These are phyloP conservation scores for Suillus brevipes DNA, from an alignment of 768 basidiomycete genomes.

Conservation along the genomic window DNA sequence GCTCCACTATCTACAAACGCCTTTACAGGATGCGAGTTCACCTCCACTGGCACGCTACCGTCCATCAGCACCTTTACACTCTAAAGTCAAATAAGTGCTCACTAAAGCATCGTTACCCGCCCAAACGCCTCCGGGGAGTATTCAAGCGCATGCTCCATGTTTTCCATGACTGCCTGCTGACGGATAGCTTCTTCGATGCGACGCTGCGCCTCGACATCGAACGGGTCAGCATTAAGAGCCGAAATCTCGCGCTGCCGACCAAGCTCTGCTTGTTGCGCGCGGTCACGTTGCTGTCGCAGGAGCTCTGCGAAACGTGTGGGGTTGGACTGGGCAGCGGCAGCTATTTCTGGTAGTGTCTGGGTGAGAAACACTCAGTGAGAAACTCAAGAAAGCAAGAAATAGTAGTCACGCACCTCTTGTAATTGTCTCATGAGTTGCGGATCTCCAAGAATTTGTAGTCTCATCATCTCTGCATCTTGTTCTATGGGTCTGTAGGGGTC, in stretches of 20 bases:
- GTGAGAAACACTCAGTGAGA: not conserved
- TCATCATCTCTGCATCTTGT: conserved; percentile 88
- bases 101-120: conserved; percentile 96
- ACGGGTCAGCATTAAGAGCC: conserved; percentile 83
- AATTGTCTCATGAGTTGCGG: conserved; percentile 77
- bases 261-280: conserved; percentile 54
- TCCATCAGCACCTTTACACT: conserved; percentile 2
- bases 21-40: conserved; percentile 87
- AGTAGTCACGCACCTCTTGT: conserved; percentile 49
- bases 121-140: conserved; percentile 94
- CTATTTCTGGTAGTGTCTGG: conserved; percentile 83
- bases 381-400: not conserved
- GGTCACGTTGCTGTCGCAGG: conserved; percentile 58
- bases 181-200: conserved; percentile 93
- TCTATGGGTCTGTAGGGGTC: conserved; percentile 53
- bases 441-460: conserved; percentile 84
- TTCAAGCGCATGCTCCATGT: conserved; percentile 91
- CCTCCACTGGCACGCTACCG: conserved; percentile 81
- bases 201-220: conserved; percentile 86
- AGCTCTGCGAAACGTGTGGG: conserved; percentile 77
- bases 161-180: conserved; percentile 87
- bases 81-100: conserved; percentile 33
- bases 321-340: conserved; percentile 63
- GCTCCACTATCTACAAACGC: conserved; percentile 99
- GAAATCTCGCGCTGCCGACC: conserved; percentile 61